These are phyloP conservation scores for Nemophila menziesii DNA, from an alignment of 257 asterid species.

Conservation along the genomic window DNA sequence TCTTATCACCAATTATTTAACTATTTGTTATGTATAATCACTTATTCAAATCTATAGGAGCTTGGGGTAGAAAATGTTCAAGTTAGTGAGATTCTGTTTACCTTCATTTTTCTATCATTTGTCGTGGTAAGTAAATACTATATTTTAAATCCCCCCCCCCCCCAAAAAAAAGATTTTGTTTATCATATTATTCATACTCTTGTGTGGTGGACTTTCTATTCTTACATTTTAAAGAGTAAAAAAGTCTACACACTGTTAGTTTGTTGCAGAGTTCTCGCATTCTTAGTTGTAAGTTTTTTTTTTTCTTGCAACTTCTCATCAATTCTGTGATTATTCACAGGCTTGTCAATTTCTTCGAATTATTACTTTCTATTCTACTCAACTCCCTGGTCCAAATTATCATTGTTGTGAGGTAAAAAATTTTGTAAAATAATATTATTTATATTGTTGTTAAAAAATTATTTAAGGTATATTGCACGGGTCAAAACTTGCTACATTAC, in stretches of 20 bases:
- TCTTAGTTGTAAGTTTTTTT: slow-evolving; percentile 65
- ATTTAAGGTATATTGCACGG: slow-evolving; percentile 39
- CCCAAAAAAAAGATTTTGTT: no score
- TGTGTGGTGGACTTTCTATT: slow-evolving; percentile 97
- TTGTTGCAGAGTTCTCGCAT: slow-evolving; percentile 96
- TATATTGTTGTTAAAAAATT: background rate
- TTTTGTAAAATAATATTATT: no score
- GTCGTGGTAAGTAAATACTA: slow-evolving; percentile 78
- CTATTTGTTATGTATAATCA: background rate
- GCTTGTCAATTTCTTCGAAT: slow-evolving; percentile 84
- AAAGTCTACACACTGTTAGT: slow-evolving; percentile 83
- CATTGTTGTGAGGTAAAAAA: slow-evolving; percentile 91
- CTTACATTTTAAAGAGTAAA: slow-evolving; percentile 77
- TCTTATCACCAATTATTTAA: background rate
- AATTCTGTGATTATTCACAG: slow-evolving; percentile 27
- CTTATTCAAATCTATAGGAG: slow-evolving; percentile 42
- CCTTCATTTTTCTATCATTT: slow-evolving; percentile 64
- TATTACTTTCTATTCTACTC: slow-evolving; percentile 89
- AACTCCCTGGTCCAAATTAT: slow-evolving; percentile 93
- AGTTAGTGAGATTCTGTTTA: slow-evolving; percentile 79
- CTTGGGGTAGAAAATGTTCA: slow-evolving; percentile 76
- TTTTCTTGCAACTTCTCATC: background rate
- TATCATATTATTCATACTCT: slow-evolving; percentile 15
- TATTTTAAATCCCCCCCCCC: no score
- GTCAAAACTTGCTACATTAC: slow-evolving; percentile 75